Conservation (phyloP, 257 asterid genomes). For the Fraxinus cuspidata region DNA sequence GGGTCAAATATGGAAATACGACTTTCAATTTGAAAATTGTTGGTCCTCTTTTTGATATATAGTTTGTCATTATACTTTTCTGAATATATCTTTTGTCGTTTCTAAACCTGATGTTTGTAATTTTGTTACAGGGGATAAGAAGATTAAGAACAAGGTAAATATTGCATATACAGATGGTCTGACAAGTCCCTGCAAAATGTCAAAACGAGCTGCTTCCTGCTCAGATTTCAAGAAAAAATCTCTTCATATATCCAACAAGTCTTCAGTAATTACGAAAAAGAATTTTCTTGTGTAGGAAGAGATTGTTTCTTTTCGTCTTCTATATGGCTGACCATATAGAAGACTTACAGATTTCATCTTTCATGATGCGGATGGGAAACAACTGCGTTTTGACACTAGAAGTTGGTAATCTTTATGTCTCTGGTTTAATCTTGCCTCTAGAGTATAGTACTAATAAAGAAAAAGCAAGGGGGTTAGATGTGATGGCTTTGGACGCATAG, state of each 20-base stretch:
- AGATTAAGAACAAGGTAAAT: no score
- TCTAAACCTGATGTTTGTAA: neutral
- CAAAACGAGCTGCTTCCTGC: conserved; percentile 87
- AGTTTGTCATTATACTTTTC: no score
- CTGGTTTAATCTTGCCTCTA: conserved; percentile 71
- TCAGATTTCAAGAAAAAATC: conserved; percentile 69
- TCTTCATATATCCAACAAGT: conserved; percentile 40
- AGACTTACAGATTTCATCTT: conserved; percentile 70
- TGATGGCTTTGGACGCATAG: conserved; percentile 84
- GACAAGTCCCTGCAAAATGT: conserved; percentile 52
- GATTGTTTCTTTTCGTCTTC: conserved; percentile 48
- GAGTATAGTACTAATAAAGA: conserved; percentile 58
- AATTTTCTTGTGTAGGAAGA: conserved; percentile 59
- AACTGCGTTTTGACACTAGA: conserved; percentile 79
- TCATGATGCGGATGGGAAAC: conserved; percentile 57
- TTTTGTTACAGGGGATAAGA: no score
- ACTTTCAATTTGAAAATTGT: no score
- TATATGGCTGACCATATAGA: conserved; percentile 56
- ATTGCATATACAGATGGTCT: no score
- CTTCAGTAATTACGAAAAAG: conserved; percentile 45
- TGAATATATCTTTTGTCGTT: no score
- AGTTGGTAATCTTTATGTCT: conserved; percentile 64
- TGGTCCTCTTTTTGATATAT: no score
- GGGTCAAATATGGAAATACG: no score
- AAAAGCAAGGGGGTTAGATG: conserved; percentile 61